phyloP scores from a whole-genome alignment of 371 early-diverging fungal species.

The Funneliformis caledonium region DNA sequence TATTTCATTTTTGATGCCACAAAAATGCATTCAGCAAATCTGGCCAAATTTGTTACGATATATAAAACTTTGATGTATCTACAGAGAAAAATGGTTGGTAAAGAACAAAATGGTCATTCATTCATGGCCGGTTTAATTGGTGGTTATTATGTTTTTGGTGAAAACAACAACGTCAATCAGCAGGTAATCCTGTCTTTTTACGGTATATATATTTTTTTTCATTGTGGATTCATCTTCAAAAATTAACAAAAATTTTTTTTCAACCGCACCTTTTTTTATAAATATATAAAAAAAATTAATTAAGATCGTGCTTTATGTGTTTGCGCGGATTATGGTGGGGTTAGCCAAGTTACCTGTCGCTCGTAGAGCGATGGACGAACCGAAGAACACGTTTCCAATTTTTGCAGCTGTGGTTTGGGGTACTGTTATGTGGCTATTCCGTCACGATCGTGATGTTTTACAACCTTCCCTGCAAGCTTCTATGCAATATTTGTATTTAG shows the following conservation, averaged over 20 bases:
- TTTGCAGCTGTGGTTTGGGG: conserved; percentile 98
- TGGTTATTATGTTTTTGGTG: conserved; percentile 95
- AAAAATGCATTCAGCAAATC: conserved; percentile 85
- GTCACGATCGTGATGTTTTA: conserved; percentile 85
- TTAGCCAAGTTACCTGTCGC: conserved; percentile 83
- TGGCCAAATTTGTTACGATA: conserved; percentile 91
- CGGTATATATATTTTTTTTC: too few relatives aligned
- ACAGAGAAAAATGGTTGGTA: conserved; percentile 66
- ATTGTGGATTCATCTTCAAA: not conserved
- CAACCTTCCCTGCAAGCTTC: conserved; percentile 91
- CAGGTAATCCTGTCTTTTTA: conserved; percentile 64
- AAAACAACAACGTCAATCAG: conserved; percentile 93
- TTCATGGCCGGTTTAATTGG: conserved; percentile 94
- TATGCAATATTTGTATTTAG: conserved; percentile 93
- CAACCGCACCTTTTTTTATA: not conserved
- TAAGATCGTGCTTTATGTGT: conserved; percentile 93
- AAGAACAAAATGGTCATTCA: conserved; percentile 78
- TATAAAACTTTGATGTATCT: conserved; percentile 90
- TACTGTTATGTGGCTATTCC: conserved; percentile 93
- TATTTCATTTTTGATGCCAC: conserved; percentile 85
- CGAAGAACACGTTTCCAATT: conserved; percentile 82
- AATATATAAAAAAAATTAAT: not conserved
- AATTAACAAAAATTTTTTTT: not conserved
- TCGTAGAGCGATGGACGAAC: conserved; percentile 62
- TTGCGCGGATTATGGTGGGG: conserved; percentile 89